Evolutionary conservation across 371 early-diverging fungal species (phyloP), one percentile per base, ranked within the genome.

Genomic region (Haplosporangium sp.): DNA sequence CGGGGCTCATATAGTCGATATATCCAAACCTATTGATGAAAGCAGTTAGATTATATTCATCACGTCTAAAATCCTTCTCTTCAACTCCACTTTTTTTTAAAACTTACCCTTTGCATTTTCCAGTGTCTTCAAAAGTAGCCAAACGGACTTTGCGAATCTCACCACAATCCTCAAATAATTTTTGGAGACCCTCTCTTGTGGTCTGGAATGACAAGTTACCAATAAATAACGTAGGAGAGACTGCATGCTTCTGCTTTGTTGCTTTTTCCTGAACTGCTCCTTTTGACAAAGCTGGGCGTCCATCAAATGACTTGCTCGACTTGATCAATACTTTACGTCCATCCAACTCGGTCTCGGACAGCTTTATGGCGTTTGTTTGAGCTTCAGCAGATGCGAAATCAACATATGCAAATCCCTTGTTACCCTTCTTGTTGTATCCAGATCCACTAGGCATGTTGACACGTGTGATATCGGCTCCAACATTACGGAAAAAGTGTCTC

Each of bases 181-280:
- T 87, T 37, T 89, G 85, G 42, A 96, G 71, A 9, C 82, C 82
- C 40, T 91, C 89, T 53, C 88, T 86, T 27, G 91, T 92, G 17
- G 90, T 85, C 27, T 88, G 85, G 78, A 94, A 96, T 47, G 88
- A 83, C 66, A 97, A 76, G 85, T 96, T 96, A 42, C 95, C 96
- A 5, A 96, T 70, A 83, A 95, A 96, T 42, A 97, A 83, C 4
- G 95, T 92, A 39, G 93, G 88, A 52, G 91, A 87, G 37, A 93
- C 92, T 5, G 84, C 88, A 42, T 88, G 86, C 82, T 88, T 88
- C 71, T 88, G 88, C 68, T 82, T 78, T 40, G 56, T 9, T 3
- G 79, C 62, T 68, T 77, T 71, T 11, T 74, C 73, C 15, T 71
- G 71, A 15, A 65, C 62, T n/a, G 67, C 69, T 10, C 65, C 79